A percentile compares a stretch with the other conserved stretches of the same genome.
phyloP scores from a whole-genome alignment of 345 rosid genomes.

The Limnanthes douglasii region DNA sequence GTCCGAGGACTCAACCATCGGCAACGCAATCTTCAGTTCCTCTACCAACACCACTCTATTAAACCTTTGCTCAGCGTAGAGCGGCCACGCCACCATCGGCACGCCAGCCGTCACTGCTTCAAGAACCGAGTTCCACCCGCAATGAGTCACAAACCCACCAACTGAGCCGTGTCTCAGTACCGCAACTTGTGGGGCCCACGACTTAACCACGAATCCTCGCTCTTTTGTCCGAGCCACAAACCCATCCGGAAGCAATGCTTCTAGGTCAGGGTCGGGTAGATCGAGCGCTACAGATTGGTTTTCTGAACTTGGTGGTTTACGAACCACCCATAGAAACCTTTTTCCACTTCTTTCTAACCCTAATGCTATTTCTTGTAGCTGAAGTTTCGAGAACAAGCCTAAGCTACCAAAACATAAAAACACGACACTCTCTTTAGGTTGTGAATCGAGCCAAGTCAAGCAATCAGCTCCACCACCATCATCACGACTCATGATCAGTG shows the following conservation, averaged over 20 bases:
- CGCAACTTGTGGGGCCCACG: constrained; percentile 50
- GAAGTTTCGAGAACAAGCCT: constrained; percentile 25
- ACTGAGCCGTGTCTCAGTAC: constrained; percentile 30
- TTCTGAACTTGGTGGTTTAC: constrained; percentile 17
- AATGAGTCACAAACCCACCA: constrained; percentile 55
- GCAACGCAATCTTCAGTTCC: constrained; percentile 33
- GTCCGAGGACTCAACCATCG: constrained; percentile 23
- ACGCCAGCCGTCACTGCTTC: constrained; percentile 37
- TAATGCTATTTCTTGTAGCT: constrained; percentile 26
- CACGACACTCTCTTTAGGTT: constrained; percentile 29
- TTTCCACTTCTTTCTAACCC: constrained; percentile 36
- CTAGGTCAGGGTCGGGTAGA: constrained; percentile 11
- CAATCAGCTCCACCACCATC: constrained; percentile 8
- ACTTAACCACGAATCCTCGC: constrained; percentile 30
- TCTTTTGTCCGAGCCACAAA: constrained; percentile 20
- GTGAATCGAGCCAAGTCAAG: constrained; percentile 31
- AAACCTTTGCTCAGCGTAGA: constrained; percentile 32
- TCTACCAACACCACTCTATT: constrained; percentile 32
- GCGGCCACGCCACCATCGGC: constrained; percentile 43
- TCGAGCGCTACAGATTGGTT: constrained; percentile 5
- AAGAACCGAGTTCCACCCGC: constrained; percentile 62
- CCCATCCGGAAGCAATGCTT: constrained; percentile 24
- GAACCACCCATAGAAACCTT: constrained; percentile 43
- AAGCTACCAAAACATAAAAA: constrained; percentile 51
- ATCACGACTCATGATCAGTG: constrained; percentile 15